These are phyloP conservation scores for Crithidia brevicula DNA, from an alignment of 208 protist genomes.

Conservation along the genomic window DNA sequence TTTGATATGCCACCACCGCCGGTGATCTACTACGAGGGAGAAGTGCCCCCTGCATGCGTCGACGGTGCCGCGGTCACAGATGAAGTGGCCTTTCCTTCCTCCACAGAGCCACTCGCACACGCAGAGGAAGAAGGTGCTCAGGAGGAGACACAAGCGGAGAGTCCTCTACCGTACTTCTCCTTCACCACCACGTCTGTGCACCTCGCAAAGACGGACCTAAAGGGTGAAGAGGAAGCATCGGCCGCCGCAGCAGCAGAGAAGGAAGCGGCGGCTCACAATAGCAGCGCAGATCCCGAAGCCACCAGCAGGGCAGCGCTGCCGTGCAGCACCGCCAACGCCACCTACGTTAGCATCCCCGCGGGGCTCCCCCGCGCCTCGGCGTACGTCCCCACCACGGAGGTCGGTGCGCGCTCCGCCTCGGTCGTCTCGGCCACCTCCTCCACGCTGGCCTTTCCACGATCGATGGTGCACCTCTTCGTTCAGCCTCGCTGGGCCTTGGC, in stretches of 20 bases:
- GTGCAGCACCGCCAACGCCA: background rate
- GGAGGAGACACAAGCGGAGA: background rate
- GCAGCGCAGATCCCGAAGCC: background rate
- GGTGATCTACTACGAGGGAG: conserved; percentile 3
- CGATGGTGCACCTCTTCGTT: conserved; percentile 45
- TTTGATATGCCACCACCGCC: conserved; percentile 1
- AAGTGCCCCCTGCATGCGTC: too few relatives aligned
- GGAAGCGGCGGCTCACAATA: background rate
- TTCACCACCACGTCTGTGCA: conserved; percentile 21
- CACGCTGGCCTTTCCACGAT: background rate
- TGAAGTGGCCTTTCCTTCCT: too few relatives aligned
- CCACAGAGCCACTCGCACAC: too few relatives aligned
- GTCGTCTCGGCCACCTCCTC: background rate
- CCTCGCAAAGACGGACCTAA: conserved; percentile 7
- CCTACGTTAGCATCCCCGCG: background rate
- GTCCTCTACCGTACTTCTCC: conserved; percentile 11
- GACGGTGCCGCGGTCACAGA: background rate
- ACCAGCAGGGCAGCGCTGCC: background rate
- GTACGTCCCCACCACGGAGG: too few relatives aligned
- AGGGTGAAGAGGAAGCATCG: background rate
- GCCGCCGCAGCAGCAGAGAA: background rate
- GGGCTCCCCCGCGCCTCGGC: conserved; percentile 2
- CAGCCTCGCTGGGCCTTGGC: conserved; percentile 42
- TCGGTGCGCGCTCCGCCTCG: background rate
- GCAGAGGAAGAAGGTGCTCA: background rate